Base-by-base conservation (phyloP, 306 rosid species). In the Benincasa hispida region DNA sequence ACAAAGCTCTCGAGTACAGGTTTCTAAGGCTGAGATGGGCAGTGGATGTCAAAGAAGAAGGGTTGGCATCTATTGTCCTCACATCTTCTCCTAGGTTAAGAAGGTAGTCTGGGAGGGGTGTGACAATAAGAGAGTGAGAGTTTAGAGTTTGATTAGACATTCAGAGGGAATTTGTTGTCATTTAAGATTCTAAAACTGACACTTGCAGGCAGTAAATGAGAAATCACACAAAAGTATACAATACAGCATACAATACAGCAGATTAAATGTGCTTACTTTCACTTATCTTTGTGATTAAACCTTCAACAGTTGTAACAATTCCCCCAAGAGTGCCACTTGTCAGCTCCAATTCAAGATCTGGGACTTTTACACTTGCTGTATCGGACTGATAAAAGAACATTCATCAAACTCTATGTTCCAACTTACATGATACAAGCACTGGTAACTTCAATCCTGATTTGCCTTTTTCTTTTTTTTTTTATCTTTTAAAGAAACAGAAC, bases 301-400 rank as follows among this genome's bases (percentile, higher is more conserved):
- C 98, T 88, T 94, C 98, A 77, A 94, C 86, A 39, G 98, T 94
- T 22, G 91, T 88, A 68, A 88, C 89, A 74, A 82, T 42, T 68
- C 91, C 91, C 21, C 89, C 91, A 13, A 88, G 78, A 63, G 91
- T 88, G 81, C 91, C 91, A 68, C 91, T 88, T 28, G 84, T 79
- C 81, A 94, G 87, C 88, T 94, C 98, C 92, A 94, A 89, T 42
- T 94, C 95, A 74, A 94, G 88, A 80, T 88, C 91, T 2, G 91
- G 88, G 34, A 87, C 81, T 76, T 35, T 80, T 74, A 87, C 87
- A 48, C 84, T 63, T 10, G 91, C 88, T 61, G 91, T 83, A 81
- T 87, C 91, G 14, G 91, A 85, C 91, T 87, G 86, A 62, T 74
- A 68, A 54, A 15, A 22, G 39, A 77, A 58, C 75, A 51, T 18